These are phyloP conservation scores for Myochromella boudieri DNA, from an alignment of 768 basidiomycete species.

Conservation along the genomic window DNA sequence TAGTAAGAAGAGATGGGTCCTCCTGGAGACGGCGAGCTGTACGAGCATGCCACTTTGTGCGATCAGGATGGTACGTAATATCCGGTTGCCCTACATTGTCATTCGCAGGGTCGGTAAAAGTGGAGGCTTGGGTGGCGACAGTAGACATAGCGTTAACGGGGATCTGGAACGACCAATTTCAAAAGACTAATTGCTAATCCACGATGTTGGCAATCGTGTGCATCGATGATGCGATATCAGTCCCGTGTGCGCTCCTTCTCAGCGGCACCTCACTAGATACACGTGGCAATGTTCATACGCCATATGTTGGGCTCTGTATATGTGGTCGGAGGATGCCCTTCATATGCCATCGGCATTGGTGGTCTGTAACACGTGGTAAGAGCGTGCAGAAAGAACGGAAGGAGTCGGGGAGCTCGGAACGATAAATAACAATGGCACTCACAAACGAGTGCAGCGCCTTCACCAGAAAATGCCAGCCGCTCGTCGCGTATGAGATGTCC, in stretches of 20 bases:
- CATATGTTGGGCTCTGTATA: too few species aligned
- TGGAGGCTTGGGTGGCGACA: background rate
- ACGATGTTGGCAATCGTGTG: background rate
- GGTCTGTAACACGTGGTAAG: too few species aligned
- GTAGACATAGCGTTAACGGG: background rate
- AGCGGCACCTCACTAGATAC: background rate
- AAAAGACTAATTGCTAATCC: background rate
- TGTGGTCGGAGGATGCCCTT: too few species aligned
- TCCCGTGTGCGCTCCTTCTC: background rate
- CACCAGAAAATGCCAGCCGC: too few species aligned
- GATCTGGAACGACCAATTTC: too few species aligned
- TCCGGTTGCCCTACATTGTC: conserved; percentile 30
- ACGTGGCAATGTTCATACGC: too few species aligned
- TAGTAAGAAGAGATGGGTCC: conserved; percentile 28
- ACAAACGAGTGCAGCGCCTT: too few species aligned
- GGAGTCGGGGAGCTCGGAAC: too few species aligned
- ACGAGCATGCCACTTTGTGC: conserved; percentile 36
- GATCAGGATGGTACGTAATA: conserved; percentile 38
- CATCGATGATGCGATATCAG: background rate
- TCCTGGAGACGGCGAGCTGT: conserved; percentile 34
- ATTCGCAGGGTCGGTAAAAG: background rate
- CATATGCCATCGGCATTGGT: too few species aligned
- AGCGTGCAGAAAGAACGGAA: too few species aligned
- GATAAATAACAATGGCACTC: too few species aligned
- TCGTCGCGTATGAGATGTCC: too few species aligned